Base-by-base conservation (phyloP, 1,139 yeast genomes). In the Oligophagozyma castellii region DNA sequence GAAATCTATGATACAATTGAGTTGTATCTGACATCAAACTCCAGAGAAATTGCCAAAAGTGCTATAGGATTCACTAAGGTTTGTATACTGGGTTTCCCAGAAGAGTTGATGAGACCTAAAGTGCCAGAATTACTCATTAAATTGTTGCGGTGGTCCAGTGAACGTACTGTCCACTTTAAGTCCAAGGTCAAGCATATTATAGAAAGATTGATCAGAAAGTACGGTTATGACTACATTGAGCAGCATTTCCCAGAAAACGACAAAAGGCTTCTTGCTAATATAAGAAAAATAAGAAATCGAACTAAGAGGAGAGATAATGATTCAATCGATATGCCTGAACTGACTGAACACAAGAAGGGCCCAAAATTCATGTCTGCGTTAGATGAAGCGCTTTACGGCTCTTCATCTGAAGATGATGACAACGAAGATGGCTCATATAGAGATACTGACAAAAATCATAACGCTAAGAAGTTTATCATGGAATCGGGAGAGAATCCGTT, bases 61-160 rank as follows among this genome's bases (percentile, higher is more conserved):
- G 84, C 95, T 5, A 73, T 89, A 45, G 98, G 98, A 3, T 89
- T 89, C 48, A 86, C 84, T 35, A 89, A 89, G 55, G 93, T 89
- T 29, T 84, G 92, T 41, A 78, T 84, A 15, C 65, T 86, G 38
- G 70, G 86, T 11, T 66, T 89, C 35, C 95, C 96, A 5, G 78
- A 71, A 39, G 94, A 79, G 15, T 53, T 76, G 43, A 74, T 89
- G 30, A 69, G 67, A 45, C 67, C 73, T 6, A 73, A 77, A 42
- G 67, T 92, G 46, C 62, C 65, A 26, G 74, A 68, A 14, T 59
- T 89, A 32, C 62, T 89, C 33, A 62, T 67, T 22, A 76, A 80
- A 44, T 65, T 89, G 44, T 65, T 89, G 69, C 73, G 73, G 40
- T 86, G 96, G 93, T 81, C 95, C 24, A 93, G 83, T 53, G 96